These are phyloP conservation scores for Candida tunisiensis DNA, from an alignment of 1,139 yeast genomes.

Conservation along the genomic window DNA sequence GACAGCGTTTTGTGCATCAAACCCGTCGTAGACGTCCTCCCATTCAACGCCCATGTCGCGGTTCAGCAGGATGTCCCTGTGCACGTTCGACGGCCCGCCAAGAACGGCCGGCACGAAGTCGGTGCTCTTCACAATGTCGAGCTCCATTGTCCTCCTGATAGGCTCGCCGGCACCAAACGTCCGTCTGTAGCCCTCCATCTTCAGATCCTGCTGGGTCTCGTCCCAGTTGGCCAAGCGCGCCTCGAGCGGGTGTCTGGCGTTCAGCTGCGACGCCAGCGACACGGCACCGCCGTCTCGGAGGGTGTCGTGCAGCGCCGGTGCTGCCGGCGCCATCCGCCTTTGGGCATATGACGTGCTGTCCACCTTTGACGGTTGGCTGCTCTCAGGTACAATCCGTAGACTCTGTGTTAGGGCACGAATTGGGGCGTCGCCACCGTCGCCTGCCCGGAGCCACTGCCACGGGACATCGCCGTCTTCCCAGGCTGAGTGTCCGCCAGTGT, in stretches of 20 bases:
- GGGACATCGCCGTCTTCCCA: too few species aligned
- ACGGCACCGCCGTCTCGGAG: slow-evolving; percentile 10
- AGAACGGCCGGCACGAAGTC: slow-evolving; percentile 57
- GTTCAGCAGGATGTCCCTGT: slow-evolving; percentile 62
- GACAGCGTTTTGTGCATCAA: slow-evolving; percentile 16
- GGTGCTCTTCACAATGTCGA: slow-evolving; percentile 54
- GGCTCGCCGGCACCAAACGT: slow-evolving; percentile 92
- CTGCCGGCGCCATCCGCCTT: slow-evolving; percentile 12
- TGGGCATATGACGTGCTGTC: slow-evolving; percentile 9
- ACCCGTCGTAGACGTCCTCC: slow-evolving; percentile 62
- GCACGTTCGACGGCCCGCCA: slow-evolving; percentile 33
- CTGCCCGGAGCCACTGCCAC: too few species aligned
- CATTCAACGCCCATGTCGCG: slow-evolving; percentile 68
- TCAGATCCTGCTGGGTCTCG: slow-evolving; percentile 47
- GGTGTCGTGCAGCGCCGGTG: slow-evolving; percentile 12
- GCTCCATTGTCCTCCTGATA: slow-evolving; percentile 76
- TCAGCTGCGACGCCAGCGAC: slow-evolving; percentile 43
- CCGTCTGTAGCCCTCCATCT: slow-evolving; percentile 65
- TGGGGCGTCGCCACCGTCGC: too few species aligned
- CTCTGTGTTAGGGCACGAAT: too few species aligned
- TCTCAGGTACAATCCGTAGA: slow-evolving; percentile 12
- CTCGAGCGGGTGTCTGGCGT: slow-evolving; percentile 81
- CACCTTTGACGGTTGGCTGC: slow-evolving; percentile 8
- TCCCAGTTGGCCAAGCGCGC: slow-evolving; percentile 68
- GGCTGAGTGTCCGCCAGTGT: too few species aligned